Conservation (phyloP, 257 asterid species). For the Fraxinus americana region DNA sequence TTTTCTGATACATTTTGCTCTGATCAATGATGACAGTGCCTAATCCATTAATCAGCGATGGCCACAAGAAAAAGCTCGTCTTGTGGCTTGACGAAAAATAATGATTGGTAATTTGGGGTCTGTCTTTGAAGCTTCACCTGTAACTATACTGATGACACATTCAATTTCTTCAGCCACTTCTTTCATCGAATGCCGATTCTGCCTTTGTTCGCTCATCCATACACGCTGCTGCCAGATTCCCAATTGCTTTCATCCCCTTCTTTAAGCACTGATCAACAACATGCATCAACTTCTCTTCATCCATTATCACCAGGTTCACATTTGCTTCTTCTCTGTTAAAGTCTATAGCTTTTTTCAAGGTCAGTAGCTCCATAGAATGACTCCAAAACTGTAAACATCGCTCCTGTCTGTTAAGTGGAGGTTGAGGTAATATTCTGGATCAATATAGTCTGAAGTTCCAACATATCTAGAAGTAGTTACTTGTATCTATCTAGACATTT, state of each 20-base stretch:
- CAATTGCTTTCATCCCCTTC: slow-evolving; percentile 56
- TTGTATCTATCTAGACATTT: too few relatives aligned
- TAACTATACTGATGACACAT: slow-evolving; percentile 49
- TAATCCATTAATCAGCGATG: neutral
- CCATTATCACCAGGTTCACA: slow-evolving; percentile 56
- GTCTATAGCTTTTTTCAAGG: slow-evolving; percentile 53
- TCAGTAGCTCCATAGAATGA: slow-evolving; percentile 56
- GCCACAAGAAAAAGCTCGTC: neutral
- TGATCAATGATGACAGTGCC: neutral
- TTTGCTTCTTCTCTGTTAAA: slow-evolving; percentile 58
- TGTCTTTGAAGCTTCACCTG: slow-evolving; percentile 31
- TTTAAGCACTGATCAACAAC: slow-evolving; percentile 49
- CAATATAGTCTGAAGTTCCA: slow-evolving; percentile 62
- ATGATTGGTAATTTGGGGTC: neutral
- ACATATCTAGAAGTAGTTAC: too few relatives aligned
- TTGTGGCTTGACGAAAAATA: neutral
- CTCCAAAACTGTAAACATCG: slow-evolving; percentile 72
- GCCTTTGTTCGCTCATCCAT: slow-evolving; percentile 53
- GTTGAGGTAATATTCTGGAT: slow-evolving; percentile 61
- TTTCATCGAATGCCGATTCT: slow-evolving; percentile 68
- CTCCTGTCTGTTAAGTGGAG: slow-evolving; percentile 55
- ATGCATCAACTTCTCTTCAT: slow-evolving; percentile 46
- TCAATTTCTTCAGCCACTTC: slow-evolving; percentile 74
- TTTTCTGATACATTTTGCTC: slow-evolving; percentile 1
- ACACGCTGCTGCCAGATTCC: slow-evolving; percentile 56